Base-by-base conservation (phyloP, 1,284 basidiomycete genomes). In the Flammula alnicola region DNA sequence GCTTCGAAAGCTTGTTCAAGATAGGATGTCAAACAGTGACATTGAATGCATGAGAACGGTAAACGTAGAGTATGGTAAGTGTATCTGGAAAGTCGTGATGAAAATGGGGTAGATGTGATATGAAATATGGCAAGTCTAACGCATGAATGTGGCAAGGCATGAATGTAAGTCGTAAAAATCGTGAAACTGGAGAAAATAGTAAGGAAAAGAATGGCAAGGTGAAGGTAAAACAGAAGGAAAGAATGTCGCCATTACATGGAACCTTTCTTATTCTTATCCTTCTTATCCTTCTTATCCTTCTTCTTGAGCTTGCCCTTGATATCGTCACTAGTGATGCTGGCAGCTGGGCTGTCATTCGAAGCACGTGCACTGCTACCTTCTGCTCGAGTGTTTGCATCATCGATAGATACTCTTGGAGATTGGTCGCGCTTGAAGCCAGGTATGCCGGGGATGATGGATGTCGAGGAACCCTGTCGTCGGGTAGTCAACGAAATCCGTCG, bases 401-500 rank as follows among this genome's bases (percentile, higher is more conserved):
- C 75, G 1, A 56, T 62, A 5, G 74, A 75, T 14, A 68, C 71
- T 42, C 69, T 61, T 2, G 73, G 72, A 29, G 74, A 71, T n/a
- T 70, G 64, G 39, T 74, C 72, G 47, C 70, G 70, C 45, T 74
- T 80, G 55, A 77, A 63, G 9, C 75, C 76, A 38, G 82, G 79
- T 51, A 84, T 77, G 25, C 64, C 66, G 26, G 72, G 73, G 42
- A 82, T 74, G 17, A 72, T 67, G 39, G 72, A 72, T 26, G 75
- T 65, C 14, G 76, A 65, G 17, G 74, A 81, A 26, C 82, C 80
- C 58, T 80, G 76, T 35, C 83, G 78, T 36, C 79, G 76, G 1
- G 81, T 78, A 0, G 80, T 81, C 30, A 89, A 66, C 10, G 88
- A 90, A 48, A 91, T 84, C 53, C 82, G 76, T 47, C 87, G 74